Conservation (phyloP, 106 monocot species). For the Phalaenopsis equestris region DNA sequence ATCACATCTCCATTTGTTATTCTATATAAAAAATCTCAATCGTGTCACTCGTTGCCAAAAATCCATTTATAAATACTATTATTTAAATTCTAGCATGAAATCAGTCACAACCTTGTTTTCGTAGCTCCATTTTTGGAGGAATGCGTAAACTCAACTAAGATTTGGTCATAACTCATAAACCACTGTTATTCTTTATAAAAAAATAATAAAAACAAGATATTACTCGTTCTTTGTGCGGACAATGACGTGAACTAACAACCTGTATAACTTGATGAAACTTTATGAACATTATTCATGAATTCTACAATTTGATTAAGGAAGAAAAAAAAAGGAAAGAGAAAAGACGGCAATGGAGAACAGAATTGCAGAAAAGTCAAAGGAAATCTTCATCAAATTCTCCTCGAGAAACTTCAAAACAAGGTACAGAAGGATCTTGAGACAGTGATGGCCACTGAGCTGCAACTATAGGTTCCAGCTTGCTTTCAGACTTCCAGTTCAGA, state of each 20-base stretch:
- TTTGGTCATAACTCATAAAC: not conserved
- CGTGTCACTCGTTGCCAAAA: not conserved
- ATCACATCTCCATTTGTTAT: not conserved
- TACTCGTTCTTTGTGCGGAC: not conserved
- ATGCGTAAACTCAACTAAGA: not conserved
- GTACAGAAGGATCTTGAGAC: not conserved
- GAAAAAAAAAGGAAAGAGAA: not conserved
- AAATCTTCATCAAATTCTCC: constrained; percentile 5
- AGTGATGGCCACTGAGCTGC: not conserved
- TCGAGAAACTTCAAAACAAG: not conserved
- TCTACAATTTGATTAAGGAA: not conserved
- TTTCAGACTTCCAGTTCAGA: constrained; percentile 7
- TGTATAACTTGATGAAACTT: not conserved
- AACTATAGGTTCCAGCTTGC: not conserved
- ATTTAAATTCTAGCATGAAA: not conserved
- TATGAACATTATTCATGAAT: constrained; percentile 4
- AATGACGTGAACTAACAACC: not conserved
- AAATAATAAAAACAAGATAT: not conserved
- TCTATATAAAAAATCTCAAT: not conserved
- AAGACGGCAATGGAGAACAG: not conserved
- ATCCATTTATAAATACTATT: not conserved
- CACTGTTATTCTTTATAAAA: not conserved
- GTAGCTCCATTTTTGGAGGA: not conserved
- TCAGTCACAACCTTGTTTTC: not conserved
- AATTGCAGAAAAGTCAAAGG: not conserved